These are phyloP conservation scores for Neurospora sp. DNA, from an alignment of 495 filamentous ascomycete species.

Conservation along the genomic window DNA sequence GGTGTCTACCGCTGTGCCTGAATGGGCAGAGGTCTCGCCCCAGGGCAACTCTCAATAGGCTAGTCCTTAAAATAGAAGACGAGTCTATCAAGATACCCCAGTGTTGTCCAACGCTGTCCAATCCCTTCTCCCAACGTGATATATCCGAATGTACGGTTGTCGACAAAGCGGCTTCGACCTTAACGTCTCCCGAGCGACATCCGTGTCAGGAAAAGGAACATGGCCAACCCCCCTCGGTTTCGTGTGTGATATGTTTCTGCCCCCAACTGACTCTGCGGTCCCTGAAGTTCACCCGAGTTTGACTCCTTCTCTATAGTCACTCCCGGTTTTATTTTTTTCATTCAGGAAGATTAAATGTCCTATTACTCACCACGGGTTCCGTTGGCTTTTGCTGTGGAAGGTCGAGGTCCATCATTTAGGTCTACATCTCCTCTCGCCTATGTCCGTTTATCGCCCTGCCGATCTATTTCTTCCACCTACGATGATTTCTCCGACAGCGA, in stretches of 20 bases:
- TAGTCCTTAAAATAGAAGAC: constrained; percentile 12
- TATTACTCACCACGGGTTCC: constrained; percentile 41
- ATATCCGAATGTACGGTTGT: neutral
- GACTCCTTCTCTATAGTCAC: constrained; percentile 32
- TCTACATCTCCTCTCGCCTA: constrained; percentile 22
- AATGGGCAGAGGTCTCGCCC: constrained; percentile 5
- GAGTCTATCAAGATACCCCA: constrained; percentile 3
- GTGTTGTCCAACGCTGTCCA: neutral
- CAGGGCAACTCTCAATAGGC: constrained; percentile 8
- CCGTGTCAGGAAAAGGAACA: neutral
- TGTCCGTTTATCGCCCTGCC: neutral
- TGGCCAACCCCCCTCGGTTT: constrained; percentile 4
- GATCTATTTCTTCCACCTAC: neutral
- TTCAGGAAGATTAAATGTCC: constrained; percentile 39
- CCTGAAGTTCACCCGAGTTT: constrained; percentile 21
- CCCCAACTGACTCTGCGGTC: neutral
- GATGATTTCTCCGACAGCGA: neutral
- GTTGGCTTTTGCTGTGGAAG: constrained; percentile 28
- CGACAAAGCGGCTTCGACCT: neutral
- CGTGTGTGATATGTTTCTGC: constrained; percentile 7
- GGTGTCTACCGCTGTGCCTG: neutral
- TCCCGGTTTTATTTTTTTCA: constrained; percentile 32
- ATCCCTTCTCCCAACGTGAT: neutral
- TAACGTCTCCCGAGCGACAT: neutral
- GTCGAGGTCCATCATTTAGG: constrained; percentile 37